Base-by-base conservation (phyloP, 768 basidiomycete genomes). In the Mycena haematopus region DNA sequence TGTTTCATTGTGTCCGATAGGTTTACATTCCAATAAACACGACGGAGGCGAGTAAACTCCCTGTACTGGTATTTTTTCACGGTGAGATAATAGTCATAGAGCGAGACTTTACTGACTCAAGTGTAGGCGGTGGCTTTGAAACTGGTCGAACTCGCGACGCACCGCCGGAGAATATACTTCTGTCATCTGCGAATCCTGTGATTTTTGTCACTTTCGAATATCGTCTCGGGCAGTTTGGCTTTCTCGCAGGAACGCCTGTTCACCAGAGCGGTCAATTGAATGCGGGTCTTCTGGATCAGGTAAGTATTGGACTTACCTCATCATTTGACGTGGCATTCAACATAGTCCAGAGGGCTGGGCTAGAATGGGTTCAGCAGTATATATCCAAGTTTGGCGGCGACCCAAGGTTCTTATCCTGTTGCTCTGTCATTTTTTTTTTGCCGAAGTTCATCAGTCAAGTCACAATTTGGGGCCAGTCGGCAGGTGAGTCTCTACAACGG, bases 181-280 rank as follows among this genome's bases (percentile, higher is more conserved):
- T 70, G 2, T 71, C 74, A 4, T 74, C 75, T 17, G 56, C 68
- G 10, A 61, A 69, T 44, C 77, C 77, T 24, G 60, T 79, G 59
- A 74, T 81, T 11, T 79, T 79, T 56, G 78, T 76, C 2, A 76
- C 80, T 1, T 79, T 81, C 49, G 76, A 78, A 63, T 80, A 81
- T 65, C 74, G 80, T 6, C 65, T 81, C 3, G 78, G 80, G 9
- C 76, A 77, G 54, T 78, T 80, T 47, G 79, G 79, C 0, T 80
- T 80, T 60, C 70, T 80, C 1, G 79, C 75, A 22, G 79, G 78
- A 27, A 68, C 73, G 0, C 65, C 72, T n/a, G 66, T 79, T 27
- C 62, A 69, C 15, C 66, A 67, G n/a, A 66, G 72, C 64, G 79
- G 80, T 24, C 55, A 60, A 22, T 53, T 77, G 31, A 81, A 81